A percentile compares a stretch with the other conserved stretches of the same genome.
These are phyloP conservation scores for Trichoderma breve DNA, from an alignment of 2,329 filamentous ascomycete genomes.

Conservation along the genomic window DNA sequence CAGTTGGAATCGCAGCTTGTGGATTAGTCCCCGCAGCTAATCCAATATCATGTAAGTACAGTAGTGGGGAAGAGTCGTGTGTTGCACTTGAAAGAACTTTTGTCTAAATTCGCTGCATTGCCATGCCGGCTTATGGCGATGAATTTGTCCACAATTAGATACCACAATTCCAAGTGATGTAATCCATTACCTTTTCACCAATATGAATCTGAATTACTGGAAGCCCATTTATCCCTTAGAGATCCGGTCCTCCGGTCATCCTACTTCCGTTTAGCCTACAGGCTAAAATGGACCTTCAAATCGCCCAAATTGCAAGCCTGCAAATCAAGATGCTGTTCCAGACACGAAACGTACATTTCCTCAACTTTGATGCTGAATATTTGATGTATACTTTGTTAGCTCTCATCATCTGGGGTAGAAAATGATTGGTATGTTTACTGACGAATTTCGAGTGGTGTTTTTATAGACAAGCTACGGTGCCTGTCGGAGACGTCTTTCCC, in stretches of 20 bases:
- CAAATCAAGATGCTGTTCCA: background rate
- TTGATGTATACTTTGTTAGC: background rate
- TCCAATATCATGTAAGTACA: background rate
- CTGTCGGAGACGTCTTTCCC: background rate
- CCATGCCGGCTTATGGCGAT: background rate
- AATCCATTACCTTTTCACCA: background rate
- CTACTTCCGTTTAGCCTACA: background rate
- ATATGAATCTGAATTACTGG: background rate
- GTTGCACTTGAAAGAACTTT: background rate
- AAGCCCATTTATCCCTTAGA: background rate
- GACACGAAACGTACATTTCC: too few species aligned
- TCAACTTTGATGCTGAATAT: background rate
- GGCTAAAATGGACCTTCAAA: background rate
- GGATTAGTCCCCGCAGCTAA: background rate
- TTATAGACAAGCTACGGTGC: background rate
- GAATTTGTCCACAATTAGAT: background rate
- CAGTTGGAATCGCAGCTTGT: background rate
- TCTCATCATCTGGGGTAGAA: background rate
- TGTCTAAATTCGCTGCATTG: background rate
- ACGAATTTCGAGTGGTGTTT: accelerated
- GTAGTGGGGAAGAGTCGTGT: background rate
- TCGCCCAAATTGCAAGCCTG: background rate
- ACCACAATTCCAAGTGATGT: background rate
- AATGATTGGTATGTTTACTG: background rate
- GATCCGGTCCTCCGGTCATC: background rate